phyloP scores from a whole-genome alignment of 2,329 filamentous ascomycete species.

The Proliferodiscus dingleyae region DNA sequence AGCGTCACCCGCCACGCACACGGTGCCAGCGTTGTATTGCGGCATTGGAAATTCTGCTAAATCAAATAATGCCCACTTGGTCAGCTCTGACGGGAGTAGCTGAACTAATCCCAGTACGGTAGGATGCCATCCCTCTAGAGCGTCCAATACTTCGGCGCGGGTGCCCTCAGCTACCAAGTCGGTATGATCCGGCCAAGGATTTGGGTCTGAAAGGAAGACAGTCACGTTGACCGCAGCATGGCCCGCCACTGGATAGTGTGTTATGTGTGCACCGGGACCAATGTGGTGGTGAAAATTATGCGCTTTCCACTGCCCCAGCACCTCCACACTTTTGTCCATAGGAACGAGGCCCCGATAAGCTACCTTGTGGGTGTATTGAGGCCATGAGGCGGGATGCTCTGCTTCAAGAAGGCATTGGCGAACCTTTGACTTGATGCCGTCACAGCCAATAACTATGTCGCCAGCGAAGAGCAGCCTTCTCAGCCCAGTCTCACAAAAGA shows the following conservation, averaged over 20 bases:
- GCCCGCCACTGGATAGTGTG: conserved; percentile 53
- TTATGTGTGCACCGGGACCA: conserved; percentile 49
- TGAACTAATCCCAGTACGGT: conserved; percentile 33
- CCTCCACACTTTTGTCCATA: conserved; percentile 45
- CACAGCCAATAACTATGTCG: conserved; percentile 48
- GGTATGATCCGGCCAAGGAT: conserved; percentile 34
- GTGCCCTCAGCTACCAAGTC: conserved; percentile 35
- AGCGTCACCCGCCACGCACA: conserved; percentile 50
- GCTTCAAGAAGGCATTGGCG: conserved; percentile 46
- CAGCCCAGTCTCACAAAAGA: background rate
- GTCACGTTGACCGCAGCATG: conserved; percentile 49
- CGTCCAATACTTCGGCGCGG: conserved; percentile 36
- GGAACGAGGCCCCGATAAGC: conserved; percentile 57
- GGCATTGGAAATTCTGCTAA: conserved; percentile 46
- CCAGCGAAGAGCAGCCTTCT: conserved; percentile 5
- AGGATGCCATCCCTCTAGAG: conserved; percentile 38
- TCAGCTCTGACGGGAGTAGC: conserved; percentile 38
- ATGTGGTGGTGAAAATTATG: conserved; percentile 49
- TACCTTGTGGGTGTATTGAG: conserved; percentile 50
- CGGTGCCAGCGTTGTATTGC: conserved; percentile 37
- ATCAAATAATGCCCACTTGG: conserved; percentile 51
- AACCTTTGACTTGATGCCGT: conserved; percentile 56
- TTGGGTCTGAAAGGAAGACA: conserved; percentile 37
- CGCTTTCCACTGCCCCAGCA: conserved; percentile 44
- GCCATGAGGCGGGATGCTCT: conserved; percentile 38